A percentile compares a stretch with the other conserved stretches of the same genome.
These are phyloP conservation scores for Chaetomium tenue DNA, from an alignment of 495 filamentous ascomycete genomes.

Conservation along the genomic window DNA sequence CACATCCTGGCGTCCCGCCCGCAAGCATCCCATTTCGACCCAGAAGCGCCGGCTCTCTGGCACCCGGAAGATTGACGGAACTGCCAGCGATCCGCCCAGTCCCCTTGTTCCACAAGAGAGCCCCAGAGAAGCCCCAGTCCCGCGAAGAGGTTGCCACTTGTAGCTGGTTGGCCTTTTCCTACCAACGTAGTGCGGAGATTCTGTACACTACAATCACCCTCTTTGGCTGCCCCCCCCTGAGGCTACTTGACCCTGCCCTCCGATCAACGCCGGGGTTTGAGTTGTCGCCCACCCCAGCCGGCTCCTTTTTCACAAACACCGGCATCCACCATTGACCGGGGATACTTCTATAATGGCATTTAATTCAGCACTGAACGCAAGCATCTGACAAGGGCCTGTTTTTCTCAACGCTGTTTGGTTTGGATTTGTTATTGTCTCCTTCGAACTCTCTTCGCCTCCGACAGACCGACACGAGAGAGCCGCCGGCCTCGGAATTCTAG, in stretches of 20 bases:
- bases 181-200: slow-evolving; percentile 27
- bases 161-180: slow-evolving; percentile 22
- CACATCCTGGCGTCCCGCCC: slow-evolving; percentile 22
- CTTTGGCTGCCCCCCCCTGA: background rate
- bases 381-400: slow-evolving; percentile 5
- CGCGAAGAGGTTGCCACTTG: slow-evolving; percentile 29
- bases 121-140: slow-evolving; percentile 15
- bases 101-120: slow-evolving; percentile 18
- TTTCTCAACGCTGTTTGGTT: background rate
- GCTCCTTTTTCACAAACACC: background rate
- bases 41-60: slow-evolving; percentile 25
- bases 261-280: slow-evolving; percentile 13
- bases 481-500: slow-evolving; percentile 2
- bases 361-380: slow-evolving; percentile 5
- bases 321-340: slow-evolving; percentile 12
- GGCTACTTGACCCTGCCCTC: slow-evolving; percentile 1
- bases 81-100: slow-evolving; percentile 12
- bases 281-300: background rate
- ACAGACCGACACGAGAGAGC: slow-evolving; percentile 2
- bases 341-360: slow-evolving; percentile 3
- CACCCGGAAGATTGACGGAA: slow-evolving; percentile 18
- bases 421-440: background rate
- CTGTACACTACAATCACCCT: background rate
- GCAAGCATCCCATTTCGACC: slow-evolving; percentile 18
- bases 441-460: background rate